Percentiles rank a stretch among this genome's conserved stretches.
Evolutionary conservation across 495 filamentous ascomycete genomes (phyloP).

Genomic region (Diplogelasinospora grovesii): DNA sequence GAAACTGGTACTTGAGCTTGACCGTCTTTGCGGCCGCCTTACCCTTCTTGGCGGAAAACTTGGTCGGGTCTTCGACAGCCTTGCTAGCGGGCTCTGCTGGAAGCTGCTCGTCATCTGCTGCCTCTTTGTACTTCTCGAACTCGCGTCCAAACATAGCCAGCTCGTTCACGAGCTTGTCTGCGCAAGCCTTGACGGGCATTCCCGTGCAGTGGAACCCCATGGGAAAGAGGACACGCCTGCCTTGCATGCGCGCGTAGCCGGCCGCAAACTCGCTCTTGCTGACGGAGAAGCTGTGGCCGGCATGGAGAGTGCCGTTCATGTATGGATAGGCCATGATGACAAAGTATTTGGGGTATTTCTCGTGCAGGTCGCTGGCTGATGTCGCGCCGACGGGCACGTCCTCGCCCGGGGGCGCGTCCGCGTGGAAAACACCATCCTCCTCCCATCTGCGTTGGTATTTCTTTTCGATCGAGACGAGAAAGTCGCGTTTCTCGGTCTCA

Average conservation of each 20-base stretch:
- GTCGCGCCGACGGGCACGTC: conserved; percentile 65
- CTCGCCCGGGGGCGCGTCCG: conserved; percentile 64
- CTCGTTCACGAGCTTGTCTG: conserved; percentile 88
- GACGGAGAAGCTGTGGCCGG: conserved; percentile 78
- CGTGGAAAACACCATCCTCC: conserved; percentile 66
- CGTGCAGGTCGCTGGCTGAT: conserved; percentile 59
- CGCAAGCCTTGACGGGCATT: conserved; percentile 96
- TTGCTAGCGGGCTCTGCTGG: conserved; percentile 11
- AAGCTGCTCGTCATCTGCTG: conserved; percentile 34
- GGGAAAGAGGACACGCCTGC: conserved; percentile 78
- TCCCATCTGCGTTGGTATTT: conserved; percentile 83
- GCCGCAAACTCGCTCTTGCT: conserved; percentile 85
- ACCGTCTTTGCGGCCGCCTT: conserved; percentile 88
- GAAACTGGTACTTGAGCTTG: conserved; percentile 62
- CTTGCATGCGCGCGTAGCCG: conserved; percentile 81
- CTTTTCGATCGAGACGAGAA: conserved; percentile 74
- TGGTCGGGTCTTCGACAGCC: conserved; percentile 65
- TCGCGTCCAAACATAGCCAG: conserved; percentile 80
- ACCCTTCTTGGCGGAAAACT: conserved; percentile 90
- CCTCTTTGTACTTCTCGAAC: conserved; percentile 70
- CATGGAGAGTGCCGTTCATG: conserved; percentile 88
- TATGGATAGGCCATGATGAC: conserved; percentile 84
- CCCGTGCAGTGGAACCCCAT: conserved; percentile 94
- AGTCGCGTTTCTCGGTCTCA: conserved; percentile 80
- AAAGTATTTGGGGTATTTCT: conserved; percentile 76